Base-by-base conservation (phyloP, 768 basidiomycete genomes). In the Cystofilobasidium macerans region DNA sequence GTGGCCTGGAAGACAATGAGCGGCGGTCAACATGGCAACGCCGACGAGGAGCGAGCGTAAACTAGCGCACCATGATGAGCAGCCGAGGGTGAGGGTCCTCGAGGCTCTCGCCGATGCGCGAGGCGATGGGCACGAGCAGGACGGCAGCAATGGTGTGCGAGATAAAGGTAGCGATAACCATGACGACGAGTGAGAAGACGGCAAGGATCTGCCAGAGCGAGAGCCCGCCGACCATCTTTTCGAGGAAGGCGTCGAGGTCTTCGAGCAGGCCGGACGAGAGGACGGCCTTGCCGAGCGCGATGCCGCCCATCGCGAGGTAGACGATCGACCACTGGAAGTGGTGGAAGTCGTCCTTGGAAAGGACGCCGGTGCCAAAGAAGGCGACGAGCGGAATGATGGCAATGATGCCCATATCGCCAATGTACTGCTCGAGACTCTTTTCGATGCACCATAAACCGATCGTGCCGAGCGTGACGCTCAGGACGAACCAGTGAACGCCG, bases 391-490 rank as follows among this genome's bases (percentile, higher is more conserved):
- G 95, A 53, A 99, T 80, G 70, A 98, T 84, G 2, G 94, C 93
- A 69, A 99, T 92, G 71, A 97, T 82, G 35, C 95, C 95, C 93
- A 98, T 99, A 75, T 98, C 92, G 1, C 95, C 95, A 3, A 98
- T 81, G 56, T 78, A 78, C 8, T 78, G 76, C 73, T 93, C 84
- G 61, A 98, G 83, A 72, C 79, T 76, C 72, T 88, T 86, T 69
- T 87, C 92, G 45, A 90, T 75, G 72, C 90, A 93, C 93, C 94
- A 97, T 62, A 98, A 77, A 8, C 71, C 81, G 71, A 99, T 98
- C 2, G 95, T 98, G 60, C 81, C 76, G 30, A 92, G 69, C 70
- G 88, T 92, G 32, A 99, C 85, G 63, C 85, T 80, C 1, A 84
- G 79, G 14, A 98, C 93, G 83, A 86, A 98, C 72, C 84, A 95